Conservation (phyloP, 176 grass and related monocot species). For the Oryza officinalis region DNA sequence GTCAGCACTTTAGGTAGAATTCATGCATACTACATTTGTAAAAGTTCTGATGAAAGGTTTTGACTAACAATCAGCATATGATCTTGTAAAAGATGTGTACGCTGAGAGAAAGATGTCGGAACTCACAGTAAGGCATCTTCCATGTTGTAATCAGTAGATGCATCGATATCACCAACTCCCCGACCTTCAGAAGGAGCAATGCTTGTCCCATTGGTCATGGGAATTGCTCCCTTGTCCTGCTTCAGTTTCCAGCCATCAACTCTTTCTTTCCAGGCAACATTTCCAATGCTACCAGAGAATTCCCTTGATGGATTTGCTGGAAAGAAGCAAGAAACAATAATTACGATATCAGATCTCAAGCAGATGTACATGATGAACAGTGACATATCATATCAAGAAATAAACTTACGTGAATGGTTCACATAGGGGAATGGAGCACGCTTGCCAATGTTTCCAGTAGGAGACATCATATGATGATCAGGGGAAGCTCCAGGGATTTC, state of each 20-base stretch:
- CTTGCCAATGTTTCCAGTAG: slow-evolving; percentile 82
- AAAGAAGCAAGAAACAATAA: slow-evolving; percentile 36
- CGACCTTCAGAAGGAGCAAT: slow-evolving; percentile 96
- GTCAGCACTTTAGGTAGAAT: neutral
- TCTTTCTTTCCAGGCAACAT: slow-evolving; percentile 99
- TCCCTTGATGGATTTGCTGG: slow-evolving; percentile 93
- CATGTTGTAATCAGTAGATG: slow-evolving; percentile 99
- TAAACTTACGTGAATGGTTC: slow-evolving; percentile 76
- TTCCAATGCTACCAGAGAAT: slow-evolving; percentile 90
- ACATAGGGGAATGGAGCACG: slow-evolving; percentile 84
- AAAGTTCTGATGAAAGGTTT: neutral
- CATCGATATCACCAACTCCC: slow-evolving; percentile 83
- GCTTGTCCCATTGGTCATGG: slow-evolving; percentile 96
- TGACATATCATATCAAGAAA: slow-evolving; percentile 28
- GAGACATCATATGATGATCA: slow-evolving; percentile 99
- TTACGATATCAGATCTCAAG: slow-evolving; percentile 29
- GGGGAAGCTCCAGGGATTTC: slow-evolving; percentile 91
- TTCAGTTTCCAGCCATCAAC: slow-evolving; percentile 99
- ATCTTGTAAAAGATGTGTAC: slow-evolving; percentile 8
- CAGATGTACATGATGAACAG: slow-evolving; percentile 1
- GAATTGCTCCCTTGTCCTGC: slow-evolving; percentile 83
- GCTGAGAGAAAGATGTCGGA: neutral
- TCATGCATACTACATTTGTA: neutral
- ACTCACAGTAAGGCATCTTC: slow-evolving; percentile 96
- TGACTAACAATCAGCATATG: neutral